Evolutionary conservation across 2,329 filamentous ascomycete species (phyloP).

Genomic region (Aureobasidium lini): DNA sequence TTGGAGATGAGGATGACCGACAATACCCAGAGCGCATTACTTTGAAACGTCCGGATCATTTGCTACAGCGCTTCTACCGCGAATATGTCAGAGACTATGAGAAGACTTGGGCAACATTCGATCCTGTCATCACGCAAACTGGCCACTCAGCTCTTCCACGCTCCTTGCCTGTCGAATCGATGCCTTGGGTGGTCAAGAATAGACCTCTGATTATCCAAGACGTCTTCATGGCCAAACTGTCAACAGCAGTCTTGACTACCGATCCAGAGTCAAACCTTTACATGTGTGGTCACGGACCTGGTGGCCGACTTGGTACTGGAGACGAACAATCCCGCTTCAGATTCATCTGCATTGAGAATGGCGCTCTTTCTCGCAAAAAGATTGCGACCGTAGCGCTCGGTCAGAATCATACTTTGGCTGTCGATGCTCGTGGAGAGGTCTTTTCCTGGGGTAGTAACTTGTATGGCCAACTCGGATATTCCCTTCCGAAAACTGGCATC

Average conservation of each 20-base stretch:
- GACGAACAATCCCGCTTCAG: conserved; percentile 85
- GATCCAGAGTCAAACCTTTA: conserved; percentile 88
- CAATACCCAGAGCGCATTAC: conserved; percentile 83
- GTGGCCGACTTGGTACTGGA: conserved; percentile 80
- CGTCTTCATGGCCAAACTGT: conserved; percentile 81
- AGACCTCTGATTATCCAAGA: conserved; percentile 71
- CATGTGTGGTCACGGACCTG: conserved; percentile 83
- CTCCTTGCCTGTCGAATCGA: conserved; percentile 38
- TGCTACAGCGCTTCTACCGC: conserved; percentile 65
- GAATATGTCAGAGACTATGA: conserved; percentile 50
- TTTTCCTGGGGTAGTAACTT: conserved; percentile 93
- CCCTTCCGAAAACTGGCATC: conserved; percentile 57
- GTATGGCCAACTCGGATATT: conserved; percentile 79
- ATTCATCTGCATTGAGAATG: conserved; percentile 74
- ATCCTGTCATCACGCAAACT: conserved; percentile 21
- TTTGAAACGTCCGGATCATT: conserved; percentile 67
- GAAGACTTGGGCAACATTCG: conserved; percentile 33
- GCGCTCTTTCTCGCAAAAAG: conserved; percentile 63
- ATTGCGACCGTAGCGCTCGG: conserved; percentile 75
- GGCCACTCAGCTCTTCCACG: conserved; percentile 16
- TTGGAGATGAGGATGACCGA: conserved; percentile 92
- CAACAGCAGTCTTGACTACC: conserved; percentile 78
- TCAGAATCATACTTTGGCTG: conserved; percentile 81
- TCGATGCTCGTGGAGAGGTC: conserved; percentile 79
- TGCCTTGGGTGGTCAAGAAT: conserved; percentile 67